Evolutionary conservation across 2,329 filamentous ascomycete species (phyloP), one percentile per base, ranked within the genome.

Genomic region (Calcarisporium arbuscula): DNA sequence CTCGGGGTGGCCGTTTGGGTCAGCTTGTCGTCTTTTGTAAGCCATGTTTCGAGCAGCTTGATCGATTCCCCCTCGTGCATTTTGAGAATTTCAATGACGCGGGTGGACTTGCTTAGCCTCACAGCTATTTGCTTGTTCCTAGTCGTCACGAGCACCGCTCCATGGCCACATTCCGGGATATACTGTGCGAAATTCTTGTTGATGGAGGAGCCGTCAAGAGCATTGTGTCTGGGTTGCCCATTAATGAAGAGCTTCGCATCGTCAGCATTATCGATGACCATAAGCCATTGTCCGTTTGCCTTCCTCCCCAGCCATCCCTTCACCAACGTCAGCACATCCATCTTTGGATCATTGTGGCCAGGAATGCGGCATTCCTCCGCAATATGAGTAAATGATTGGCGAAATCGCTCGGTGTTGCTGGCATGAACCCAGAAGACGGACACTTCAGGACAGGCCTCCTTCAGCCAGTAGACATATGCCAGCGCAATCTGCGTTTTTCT

Each of bases 351-450:
- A 5, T 50, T 37, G 19, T 41, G 29, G 8, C 50, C 49, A 2
- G 51, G 46, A 6, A 46, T 45, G 1, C 42, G 21, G 25, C 48
- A 54, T 33, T 49, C 39, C 25, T 49, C 28, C 4, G 54, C 52
- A 20, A 58, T 51, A 0, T 30, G 44, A 19, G 38, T 26, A 27
- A 45, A 59, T 5, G 48, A 34, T 36, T 54, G 38, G 4, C 44
- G 47, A 30, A 59, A 57, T 4, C 48, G 51, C 10, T 54, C 46
- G 0, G 37, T 23, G 35, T 39, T 60, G 39, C 50, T 56, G 1
- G 52, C 57, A 30, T 57, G 50, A 12, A 61, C 46, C 57, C 56
- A 60, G 31, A 57, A 59, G 1, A 60, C 35, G 0, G 54, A 57
- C 5, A 46, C 34, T 1, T 53, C 48, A 4, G 44, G 44, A 9